Evolutionary conservation across 2,329 filamentous ascomycete species (phyloP).

Genomic region (Verticillium klebahnii): DNA sequence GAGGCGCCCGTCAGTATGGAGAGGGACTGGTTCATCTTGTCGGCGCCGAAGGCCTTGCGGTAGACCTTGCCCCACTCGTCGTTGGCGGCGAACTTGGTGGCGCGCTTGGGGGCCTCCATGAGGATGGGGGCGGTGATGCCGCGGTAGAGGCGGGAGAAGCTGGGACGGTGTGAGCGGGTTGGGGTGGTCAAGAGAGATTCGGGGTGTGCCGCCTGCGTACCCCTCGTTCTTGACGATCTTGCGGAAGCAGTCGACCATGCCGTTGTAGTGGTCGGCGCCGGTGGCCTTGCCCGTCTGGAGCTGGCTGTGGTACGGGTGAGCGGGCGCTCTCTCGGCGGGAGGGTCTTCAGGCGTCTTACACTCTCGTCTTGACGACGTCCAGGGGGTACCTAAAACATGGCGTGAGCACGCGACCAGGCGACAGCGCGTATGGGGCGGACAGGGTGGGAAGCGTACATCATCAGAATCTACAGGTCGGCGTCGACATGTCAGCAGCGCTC

Average conservation of each 20-base stretch:
- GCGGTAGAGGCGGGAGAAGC: constrained; percentile 86
- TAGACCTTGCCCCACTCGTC: constrained; percentile 97
- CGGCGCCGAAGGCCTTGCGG: constrained; percentile 75
- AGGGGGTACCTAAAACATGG: constrained; percentile 76
- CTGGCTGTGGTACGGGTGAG: constrained; percentile 54
- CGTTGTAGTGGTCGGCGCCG: constrained; percentile 83
- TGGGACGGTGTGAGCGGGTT: constrained; percentile 27
- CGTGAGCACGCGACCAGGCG: constrained; percentile 14
- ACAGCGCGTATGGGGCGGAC: constrained; percentile 4
- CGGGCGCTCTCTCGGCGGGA: constrained; percentile 18
- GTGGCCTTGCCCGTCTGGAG: constrained; percentile 71
- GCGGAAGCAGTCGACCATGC: constrained; percentile 96
- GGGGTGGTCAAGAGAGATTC: background rate
- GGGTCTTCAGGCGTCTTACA: constrained; percentile 54
- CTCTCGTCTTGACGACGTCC: constrained; percentile 96
- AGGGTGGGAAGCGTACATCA: constrained; percentile 60
- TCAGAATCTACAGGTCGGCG: constrained; percentile 61
- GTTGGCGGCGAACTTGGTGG: constrained; percentile 98
- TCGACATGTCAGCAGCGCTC: background rate
- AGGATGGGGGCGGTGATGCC: constrained; percentile 94
- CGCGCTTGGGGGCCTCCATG: constrained; percentile 92
- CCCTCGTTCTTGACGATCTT: constrained; percentile 97
- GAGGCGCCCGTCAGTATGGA: constrained; percentile 92
- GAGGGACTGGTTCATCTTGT: constrained; percentile 86
- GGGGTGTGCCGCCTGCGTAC: constrained; percentile 41